Evolutionary conservation across 257 asterid genomes (phyloP).

Genomic region (Ilex asprella): DNA sequence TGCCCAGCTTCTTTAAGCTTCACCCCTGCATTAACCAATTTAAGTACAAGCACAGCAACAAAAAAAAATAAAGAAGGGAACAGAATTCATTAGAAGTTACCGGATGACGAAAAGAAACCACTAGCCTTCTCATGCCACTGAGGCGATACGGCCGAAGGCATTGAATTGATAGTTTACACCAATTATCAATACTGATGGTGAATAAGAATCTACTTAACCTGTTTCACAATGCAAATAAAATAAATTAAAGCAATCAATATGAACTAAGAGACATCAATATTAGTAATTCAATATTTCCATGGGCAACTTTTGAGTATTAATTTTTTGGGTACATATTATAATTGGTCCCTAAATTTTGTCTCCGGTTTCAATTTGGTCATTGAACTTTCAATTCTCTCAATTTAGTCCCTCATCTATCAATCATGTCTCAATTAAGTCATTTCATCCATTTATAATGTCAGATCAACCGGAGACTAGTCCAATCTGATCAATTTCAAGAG

Average conservation of each 20-base stretch:
- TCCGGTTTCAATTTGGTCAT: no score
- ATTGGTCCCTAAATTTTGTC: no score
- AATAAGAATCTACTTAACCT: not conserved
- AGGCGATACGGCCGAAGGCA: constrained; percentile 68
- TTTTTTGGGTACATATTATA: no score
- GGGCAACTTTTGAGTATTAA: no score
- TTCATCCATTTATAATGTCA: no score
- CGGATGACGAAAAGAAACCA: constrained; percentile 75
- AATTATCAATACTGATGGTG: not conserved
- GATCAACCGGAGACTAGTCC: no score
- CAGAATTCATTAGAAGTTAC: constrained; percentile 27
- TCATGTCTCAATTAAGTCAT: no score
- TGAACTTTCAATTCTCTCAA: no score
- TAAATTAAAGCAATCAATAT: constrained; percentile 1
- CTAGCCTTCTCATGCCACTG: constrained; percentile 90
- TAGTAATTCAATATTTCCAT: no score
- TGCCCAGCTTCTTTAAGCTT: constrained; percentile 83
- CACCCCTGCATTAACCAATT: constrained; percentile 39
- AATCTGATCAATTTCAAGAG: no score
- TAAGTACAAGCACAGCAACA: not conserved
- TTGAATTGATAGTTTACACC: constrained; percentile 33
- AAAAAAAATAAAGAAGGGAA: constrained; percentile 1
- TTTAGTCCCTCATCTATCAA: no score
- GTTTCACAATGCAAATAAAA: constrained; percentile 3
- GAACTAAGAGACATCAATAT: no score